phyloP scores from a whole-genome alignment of 75 land plant species.

The Selaginella tamariscina region DNA sequence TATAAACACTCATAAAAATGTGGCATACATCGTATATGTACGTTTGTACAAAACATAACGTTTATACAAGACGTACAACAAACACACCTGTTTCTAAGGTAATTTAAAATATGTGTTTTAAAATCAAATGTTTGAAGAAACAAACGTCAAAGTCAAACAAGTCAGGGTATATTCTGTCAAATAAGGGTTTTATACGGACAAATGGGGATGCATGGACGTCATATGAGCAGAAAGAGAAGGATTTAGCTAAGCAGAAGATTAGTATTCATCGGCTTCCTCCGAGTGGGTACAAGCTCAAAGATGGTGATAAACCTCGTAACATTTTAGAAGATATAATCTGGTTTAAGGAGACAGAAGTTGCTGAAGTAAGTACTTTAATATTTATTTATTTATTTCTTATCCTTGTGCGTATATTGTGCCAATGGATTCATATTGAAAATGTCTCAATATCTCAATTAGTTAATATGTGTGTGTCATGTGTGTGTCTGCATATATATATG shows the following conservation, averaged over 20 bases:
- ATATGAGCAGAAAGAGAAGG: background rate
- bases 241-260: background rate
- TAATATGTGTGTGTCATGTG: background rate
- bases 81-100: too few relatives aligned
- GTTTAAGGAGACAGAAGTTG: conserved; percentile 76
- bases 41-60: too few relatives aligned
- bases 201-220: background rate
- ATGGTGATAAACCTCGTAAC: conserved; percentile 82
- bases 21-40: too few relatives aligned
- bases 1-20: too few relatives aligned
- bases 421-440: too few relatives aligned
- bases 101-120: too few relatives aligned
- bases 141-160: too few relatives aligned
- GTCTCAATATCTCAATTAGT: too few relatives aligned
- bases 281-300: conserved; percentile 23
- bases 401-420: background rate
- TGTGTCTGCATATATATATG: too few relatives aligned
- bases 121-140: too few relatives aligned
- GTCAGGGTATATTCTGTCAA: background rate
- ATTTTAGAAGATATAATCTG: conserved; percentile 86
- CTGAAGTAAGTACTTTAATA: conserved; percentile 30
- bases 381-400: background rate
- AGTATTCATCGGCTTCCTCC: background rate
- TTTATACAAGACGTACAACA: too few relatives aligned
- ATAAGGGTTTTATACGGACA: background rate